A percentile compares a stretch with the other conserved stretches of the same genome.
Conservation (phyloP, 164 flowering plant species). For the Sedum album region DNA sequence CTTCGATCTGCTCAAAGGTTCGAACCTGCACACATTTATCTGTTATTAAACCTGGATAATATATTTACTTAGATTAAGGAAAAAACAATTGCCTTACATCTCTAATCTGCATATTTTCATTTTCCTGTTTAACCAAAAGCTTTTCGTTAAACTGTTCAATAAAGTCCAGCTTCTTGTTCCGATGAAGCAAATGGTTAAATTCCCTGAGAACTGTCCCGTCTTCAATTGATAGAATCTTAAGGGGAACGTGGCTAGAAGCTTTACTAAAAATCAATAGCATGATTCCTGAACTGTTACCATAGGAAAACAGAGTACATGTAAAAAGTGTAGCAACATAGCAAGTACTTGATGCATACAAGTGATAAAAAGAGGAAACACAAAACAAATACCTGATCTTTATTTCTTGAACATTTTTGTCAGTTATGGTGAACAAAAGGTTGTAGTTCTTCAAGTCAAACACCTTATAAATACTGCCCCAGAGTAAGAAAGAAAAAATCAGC, state of each 20-base stretch:
- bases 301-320: neutral
- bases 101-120: constrained; percentile 66
- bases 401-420: too few species aligned
- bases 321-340: too few species aligned
- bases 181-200: too few species aligned
- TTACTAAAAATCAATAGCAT: constrained; percentile 71
- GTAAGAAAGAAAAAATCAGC: too few species aligned
- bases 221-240: constrained; percentile 77
- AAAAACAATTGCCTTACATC: constrained; percentile 38
- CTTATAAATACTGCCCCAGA: too few species aligned
- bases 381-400: too few species aligned
- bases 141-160: too few species aligned
- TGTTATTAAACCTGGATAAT: neutral
- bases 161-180: too few species aligned
- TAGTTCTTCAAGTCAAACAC: too few species aligned
- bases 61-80: neutral
- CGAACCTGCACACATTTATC: constrained; percentile 29
- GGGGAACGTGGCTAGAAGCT: constrained; percentile 37
- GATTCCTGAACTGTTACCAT: constrained; percentile 64
- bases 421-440: too few species aligned
- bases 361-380: neutral
- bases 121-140: too few species aligned
- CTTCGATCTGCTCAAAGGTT: too few species aligned
- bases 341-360: neutral
- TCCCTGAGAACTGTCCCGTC: constrained; percentile 86